Base-by-base conservation (phyloP, 1,139 yeast genomes). In the Yarrowia galli region DNA sequence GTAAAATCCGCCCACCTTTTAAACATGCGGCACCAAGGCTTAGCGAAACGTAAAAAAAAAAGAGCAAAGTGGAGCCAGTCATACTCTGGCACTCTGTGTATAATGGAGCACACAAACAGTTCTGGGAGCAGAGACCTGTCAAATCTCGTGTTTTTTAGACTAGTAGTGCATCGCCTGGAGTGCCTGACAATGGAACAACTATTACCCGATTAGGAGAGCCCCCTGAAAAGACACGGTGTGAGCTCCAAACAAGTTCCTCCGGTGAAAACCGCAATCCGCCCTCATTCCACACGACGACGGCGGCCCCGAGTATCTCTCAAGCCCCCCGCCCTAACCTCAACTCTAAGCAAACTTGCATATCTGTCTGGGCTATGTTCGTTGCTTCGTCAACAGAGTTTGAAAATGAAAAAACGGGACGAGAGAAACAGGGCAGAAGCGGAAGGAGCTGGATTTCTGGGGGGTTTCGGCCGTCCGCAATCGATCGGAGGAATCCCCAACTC, bases 21-120 rank as follows among this genome's bases (percentile, higher is more conserved):
- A 22, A 22, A 22, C 58, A 36, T 53, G 58, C 58, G 58, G 58
- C 58, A 53, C 58, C 58, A 51, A 16, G 58, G 58, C 58, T 53
- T 53, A 53, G 58, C 58, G 58, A 53, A 53, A 53, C 32, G 32
- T 8, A 15, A 9, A 15, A 15, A 15, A 9, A 15, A 15, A 22
- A 18, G 3, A 40, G 40, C 23, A 49, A 49, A 49, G 54, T 49
- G 15, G 48, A 43, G 8, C 2, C 36, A 2, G 13, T 32, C 36
- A 25, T 25, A 25, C 7, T n/a, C n/a, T n/a, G n/a, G n/a, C n/a
- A n/a, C n/a, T n/a, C n/a, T n/a, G n/a, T n/a, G n/a, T n/a, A n/a
- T n/a, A n/a, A n/a, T n/a, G n/a, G n/a, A n/a, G n/a, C n/a, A n/a
- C n/a, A n/a, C n/a, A n/a, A n/a, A n/a, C n/a, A n/a, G n/a, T n/a